Conservation (phyloP, 176 grass and related monocot genomes). For the Paspalum notatum region DNA sequence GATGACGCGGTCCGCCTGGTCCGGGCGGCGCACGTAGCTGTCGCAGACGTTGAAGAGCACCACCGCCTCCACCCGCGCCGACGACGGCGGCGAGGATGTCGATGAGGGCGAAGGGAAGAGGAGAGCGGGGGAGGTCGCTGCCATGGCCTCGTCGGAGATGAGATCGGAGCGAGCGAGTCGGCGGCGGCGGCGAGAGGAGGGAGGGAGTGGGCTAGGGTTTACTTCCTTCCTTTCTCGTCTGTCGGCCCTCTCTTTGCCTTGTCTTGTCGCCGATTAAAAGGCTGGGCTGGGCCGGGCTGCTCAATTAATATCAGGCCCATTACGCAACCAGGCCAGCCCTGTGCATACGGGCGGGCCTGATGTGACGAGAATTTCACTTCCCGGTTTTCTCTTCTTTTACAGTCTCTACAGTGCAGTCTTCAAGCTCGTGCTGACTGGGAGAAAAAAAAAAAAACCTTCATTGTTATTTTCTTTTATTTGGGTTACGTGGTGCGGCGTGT, state of each 20-base stretch:
- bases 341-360: too few species aligned
- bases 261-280: not conserved
- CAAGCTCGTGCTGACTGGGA: too few species aligned
- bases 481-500: too few species aligned
- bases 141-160: conserved; percentile 17
- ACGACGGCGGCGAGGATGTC: conserved; percentile 28
- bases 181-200: not conserved
- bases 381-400: too few species aligned
- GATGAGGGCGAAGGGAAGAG: conserved; percentile 36
- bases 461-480: too few species aligned
- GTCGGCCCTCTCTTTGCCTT: too few species aligned
- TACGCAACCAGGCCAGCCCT: too few species aligned
- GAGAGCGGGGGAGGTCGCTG: conserved; percentile 35
- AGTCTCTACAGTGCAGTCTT: too few species aligned
- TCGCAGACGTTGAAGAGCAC: conserved; percentile 95
- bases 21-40: conserved; percentile 83
- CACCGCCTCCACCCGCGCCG: conserved; percentile 69
- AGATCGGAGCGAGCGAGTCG: not conserved
- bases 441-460: too few species aligned
- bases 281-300: not conserved
- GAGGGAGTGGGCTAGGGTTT: not conserved
- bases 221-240: not conserved
- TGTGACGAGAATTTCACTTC: too few species aligned
- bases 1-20: conserved; percentile 90
- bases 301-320: not conserved